Evolutionary conservation across 179 eudicot genomes (phyloP).

Genomic region (Silene noctiflora): DNA sequence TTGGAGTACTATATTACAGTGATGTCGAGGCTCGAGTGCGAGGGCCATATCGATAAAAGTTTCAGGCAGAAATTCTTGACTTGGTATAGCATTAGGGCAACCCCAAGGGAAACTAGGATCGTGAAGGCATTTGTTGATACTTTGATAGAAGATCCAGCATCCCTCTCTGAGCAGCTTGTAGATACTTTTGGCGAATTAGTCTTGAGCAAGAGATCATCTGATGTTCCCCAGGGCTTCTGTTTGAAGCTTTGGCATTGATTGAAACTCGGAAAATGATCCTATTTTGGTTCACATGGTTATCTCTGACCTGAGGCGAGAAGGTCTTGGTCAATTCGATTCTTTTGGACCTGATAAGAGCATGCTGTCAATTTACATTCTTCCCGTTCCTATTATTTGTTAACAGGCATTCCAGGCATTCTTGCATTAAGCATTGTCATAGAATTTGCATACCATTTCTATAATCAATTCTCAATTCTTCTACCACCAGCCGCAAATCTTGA

Average conservation of each 20-base stretch:
- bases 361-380: conserved; percentile 21
- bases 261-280: conserved; percentile 11
- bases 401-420: conserved; percentile 22
- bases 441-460: neutral
- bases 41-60: conserved; percentile 61
- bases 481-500: too few relatives aligned
- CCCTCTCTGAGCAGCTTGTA: conserved; percentile 74
- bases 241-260: conserved; percentile 76
- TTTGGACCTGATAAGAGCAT: conserved; percentile 1
- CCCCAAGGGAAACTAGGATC: conserved; percentile 58
- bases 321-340: conserved; percentile 29
- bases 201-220: conserved; percentile 46
- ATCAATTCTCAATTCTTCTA: neutral
- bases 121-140: conserved; percentile 79
- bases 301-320: conserved; percentile 21
- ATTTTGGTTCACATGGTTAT: conserved; percentile 12
- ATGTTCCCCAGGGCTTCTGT: conserved; percentile 60
- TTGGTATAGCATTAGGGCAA: conserved; percentile 88
- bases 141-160: conserved; percentile 62
- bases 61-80: conserved; percentile 83
- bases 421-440: conserved; percentile 12
- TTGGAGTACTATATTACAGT: conserved; percentile 70
- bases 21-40: conserved; percentile 68
- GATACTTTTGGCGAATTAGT: conserved; percentile 71
- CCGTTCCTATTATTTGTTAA: conserved; percentile 14